Percentiles rank a stretch among this genome's conserved stretches.
Conservation (phyloP, 2,329 filamentous ascomycete genomes). For the Neophaeococcomyces mojaviensis region DNA sequence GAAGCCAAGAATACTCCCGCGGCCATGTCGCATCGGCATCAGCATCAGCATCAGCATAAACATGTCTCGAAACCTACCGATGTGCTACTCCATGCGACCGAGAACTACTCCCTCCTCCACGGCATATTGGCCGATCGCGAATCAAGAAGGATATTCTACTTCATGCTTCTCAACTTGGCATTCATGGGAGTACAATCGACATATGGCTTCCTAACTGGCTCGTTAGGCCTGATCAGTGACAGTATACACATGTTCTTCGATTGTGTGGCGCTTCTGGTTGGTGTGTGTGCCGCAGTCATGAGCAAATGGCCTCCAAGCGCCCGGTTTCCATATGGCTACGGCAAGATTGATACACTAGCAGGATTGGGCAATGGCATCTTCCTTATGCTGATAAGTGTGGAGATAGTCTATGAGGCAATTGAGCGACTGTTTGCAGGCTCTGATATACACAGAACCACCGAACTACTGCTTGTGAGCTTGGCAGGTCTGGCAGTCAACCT, state of each 20-base stretch:
- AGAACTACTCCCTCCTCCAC: conserved; percentile 69
- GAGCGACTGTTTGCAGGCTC: conserved; percentile 78
- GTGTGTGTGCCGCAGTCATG: conserved; percentile 84
- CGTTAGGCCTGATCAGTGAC: conserved; percentile 87
- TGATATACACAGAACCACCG: conserved; percentile 73
- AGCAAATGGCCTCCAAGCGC: conserved; percentile 92
- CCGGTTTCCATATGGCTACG: conserved; percentile 88
- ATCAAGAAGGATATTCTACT: conserved; percentile 92
- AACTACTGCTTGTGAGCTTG: conserved; percentile 81
- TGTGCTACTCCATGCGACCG: conserved; percentile 61
- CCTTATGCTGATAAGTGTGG: conserved; percentile 89
- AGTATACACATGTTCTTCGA: conserved; percentile 99
- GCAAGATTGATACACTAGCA: conserved; percentile 92
- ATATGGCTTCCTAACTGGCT: conserved; percentile 90
- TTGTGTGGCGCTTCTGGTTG: conserved; percentile 84
- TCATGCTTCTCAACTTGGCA: conserved; percentile 87
- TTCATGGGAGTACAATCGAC: conserved; percentile 95
- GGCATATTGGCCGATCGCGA: conserved; percentile 85
- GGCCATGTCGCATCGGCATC: conserved; percentile 1
- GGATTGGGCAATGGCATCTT: conserved; percentile 96
- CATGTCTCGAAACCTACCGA: conserved; percentile 52
- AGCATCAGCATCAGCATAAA: conserved; percentile 11
- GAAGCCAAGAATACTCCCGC: conserved; percentile 1
- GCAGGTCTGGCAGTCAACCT: conserved; percentile 84
- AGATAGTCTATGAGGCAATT: conserved; percentile 91